Conservation (phyloP, 441 rosid genomes). For the Gossypium lobatum region DNA sequence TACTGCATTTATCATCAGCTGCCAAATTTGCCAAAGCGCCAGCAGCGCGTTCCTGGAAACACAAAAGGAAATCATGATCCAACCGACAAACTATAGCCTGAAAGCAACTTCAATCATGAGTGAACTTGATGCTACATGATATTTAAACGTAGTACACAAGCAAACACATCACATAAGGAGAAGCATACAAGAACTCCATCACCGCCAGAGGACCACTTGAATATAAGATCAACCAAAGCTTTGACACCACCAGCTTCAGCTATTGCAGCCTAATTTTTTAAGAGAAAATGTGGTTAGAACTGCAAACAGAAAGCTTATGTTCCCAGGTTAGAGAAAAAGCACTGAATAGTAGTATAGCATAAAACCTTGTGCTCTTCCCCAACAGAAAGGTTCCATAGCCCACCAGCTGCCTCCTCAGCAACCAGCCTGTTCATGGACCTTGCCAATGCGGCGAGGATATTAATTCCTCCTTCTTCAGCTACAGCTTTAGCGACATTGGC, state of each 20-base stretch:
- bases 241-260: conserved; percentile 93
- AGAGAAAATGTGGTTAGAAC: conserved; percentile 12
- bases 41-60: conserved; percentile 90
- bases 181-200: conserved; percentile 87
- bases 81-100: conserved; percentile 7
- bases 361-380: conserved; percentile 98
- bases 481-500: conserved; percentile 90
- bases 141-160: not conserved
- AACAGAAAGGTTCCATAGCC: conserved; percentile 97
- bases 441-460: conserved; percentile 69
- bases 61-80: conserved; percentile 14
- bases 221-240: conserved; percentile 91
- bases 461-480: conserved; percentile 90
- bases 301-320: conserved; percentile 5
- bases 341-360: not conserved
- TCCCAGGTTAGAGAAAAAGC: not conserved
- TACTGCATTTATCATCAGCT: conserved; percentile 96
- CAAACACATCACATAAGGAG: conserved; percentile 11
- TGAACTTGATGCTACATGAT: not conserved
- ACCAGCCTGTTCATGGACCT: conserved; percentile 89
- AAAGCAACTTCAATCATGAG: not conserved
- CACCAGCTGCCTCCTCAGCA: conserved; percentile 99
- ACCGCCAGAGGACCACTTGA: conserved; percentile 79
- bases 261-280: conserved; percentile 61
- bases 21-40: conserved; percentile 98